Base-by-base conservation (phyloP, 257 asterid species). In the Solanum sitiens region DNA sequence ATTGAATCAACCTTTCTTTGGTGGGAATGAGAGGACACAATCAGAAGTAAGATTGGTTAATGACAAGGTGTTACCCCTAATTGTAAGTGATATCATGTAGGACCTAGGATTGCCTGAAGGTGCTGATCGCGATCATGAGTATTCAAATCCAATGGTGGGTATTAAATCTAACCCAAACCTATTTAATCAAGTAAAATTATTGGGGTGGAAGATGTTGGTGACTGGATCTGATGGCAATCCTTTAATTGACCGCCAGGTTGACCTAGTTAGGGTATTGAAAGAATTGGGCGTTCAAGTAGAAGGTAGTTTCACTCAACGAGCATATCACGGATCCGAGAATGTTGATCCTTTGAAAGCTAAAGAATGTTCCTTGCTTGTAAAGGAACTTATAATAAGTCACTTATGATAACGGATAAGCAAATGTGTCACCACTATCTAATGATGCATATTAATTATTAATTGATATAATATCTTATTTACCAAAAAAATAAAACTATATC, bases 291-390 rank as follows among this genome's bases (percentile, higher is more conserved):
- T 87, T 14, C 35, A 84, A 6, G 89, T 89, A 23, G 87, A 77
- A 65, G 37, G 35, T 21, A 16, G 50, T 83, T 40, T 89, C 42
- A 77, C 59, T 37, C 85, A 77, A 47, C 89, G 91, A 25, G 88
- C 85, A 4, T 61, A 30, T 75, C 91, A 87, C 23, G 84, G 88
- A 11, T 40, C 73, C 11, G 89, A 87, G 88, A 77, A 87, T 23
- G 21, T 7, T 27, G 76, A 85, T 87, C 39, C 88, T 3, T 59
- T 77, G 20, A 87, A 77, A 33, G 88, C 89, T 23, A 87, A 89
- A 14, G 59, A 87, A 13, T 87, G 87, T 50, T 87, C 86, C 74
- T 33, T 83, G 39, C 44, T 35, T 7, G 53, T 89, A 5, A 87
- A 85, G 88, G 73, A 39, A 39, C 80, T 89, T 56, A 20, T 89